A percentile compares a stretch with the other conserved stretches of the same genome.
Conservation (phyloP, 2,329 filamentous ascomycete species). For the Bipolaris victoriae region DNA sequence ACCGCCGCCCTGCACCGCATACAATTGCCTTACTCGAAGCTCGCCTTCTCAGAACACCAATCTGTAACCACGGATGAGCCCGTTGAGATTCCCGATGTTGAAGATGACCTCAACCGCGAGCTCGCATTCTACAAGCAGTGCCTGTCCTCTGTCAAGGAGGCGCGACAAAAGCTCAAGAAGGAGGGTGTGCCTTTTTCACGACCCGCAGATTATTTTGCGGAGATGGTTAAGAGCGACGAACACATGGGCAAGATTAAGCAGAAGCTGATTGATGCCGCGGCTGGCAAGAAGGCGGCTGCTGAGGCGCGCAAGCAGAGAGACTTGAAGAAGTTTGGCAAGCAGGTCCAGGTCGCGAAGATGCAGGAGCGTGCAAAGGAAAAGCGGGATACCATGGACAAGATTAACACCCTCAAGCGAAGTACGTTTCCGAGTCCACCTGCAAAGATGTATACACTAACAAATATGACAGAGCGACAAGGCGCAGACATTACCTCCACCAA, state of each 20-base stretch:
- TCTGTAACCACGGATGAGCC: conserved; percentile 71
- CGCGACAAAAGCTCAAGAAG: conserved; percentile 74
- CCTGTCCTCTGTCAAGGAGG: conserved; percentile 76
- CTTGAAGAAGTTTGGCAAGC: conserved; percentile 98
- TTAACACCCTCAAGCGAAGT: conserved; percentile 95
- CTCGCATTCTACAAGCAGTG: conserved; percentile 92
- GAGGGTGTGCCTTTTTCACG: conserved; percentile 87
- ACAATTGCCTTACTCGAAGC: conserved; percentile 69
- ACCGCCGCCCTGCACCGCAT: conserved; percentile 80
- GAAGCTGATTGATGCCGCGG: conserved; percentile 90
- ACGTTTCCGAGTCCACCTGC: conserved; percentile 50
- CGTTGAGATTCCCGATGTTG: conserved; percentile 78
- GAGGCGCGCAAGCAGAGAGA: conserved; percentile 93
- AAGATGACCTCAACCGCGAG: conserved; percentile 92
- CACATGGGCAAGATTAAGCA: conserved; percentile 97
- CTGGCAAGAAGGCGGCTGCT: conserved; percentile 86
- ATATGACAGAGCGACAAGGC: conserved; percentile 77
- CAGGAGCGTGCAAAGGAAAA: conserved; percentile 94
- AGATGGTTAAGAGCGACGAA: conserved; percentile 98
- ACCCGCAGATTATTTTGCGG: conserved; percentile 94
- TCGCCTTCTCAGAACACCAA: conserved; percentile 85
- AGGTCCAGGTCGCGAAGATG: conserved; percentile 93
- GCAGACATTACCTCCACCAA: conserved; percentile 68
- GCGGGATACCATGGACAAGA: conserved; percentile 92
- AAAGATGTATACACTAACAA: conserved; percentile 26